These are phyloP conservation scores for Rugonectria rugulosa DNA, from an alignment of 2,329 filamentous ascomycete genomes.

Conservation along the genomic window DNA sequence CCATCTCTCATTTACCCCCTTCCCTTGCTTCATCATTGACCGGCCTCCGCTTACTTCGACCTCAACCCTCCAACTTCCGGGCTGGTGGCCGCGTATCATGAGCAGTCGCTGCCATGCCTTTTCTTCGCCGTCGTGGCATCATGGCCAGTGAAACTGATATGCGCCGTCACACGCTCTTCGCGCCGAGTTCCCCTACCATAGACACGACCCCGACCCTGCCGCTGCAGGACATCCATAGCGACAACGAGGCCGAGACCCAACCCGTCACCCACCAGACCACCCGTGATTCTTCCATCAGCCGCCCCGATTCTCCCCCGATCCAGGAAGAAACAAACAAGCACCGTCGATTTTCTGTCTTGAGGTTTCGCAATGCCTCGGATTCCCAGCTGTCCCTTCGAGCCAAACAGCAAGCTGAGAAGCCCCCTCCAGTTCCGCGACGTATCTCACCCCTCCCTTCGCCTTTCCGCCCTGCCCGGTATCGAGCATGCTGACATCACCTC, in stretches of 20 bases:
- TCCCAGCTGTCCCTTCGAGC: constrained; percentile 82
- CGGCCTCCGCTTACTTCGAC: constrained; percentile 6
- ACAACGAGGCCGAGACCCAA: constrained; percentile 25
- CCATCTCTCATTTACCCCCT: neutral
- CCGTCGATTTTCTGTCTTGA: constrained; percentile 74
- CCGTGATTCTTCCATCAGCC: constrained; percentile 39
- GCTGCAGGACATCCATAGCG: constrained; percentile 30
- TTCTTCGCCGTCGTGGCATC: constrained; percentile 68
- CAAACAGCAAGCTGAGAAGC: constrained; percentile 69
- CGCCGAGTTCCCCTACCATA: constrained; percentile 38
- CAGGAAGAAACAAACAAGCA: constrained; percentile 65
- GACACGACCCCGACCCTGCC: constrained; percentile 37
- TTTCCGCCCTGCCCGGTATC: constrained; percentile 6
- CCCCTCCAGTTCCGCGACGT: constrained; percentile 67
- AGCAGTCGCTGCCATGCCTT: constrained; percentile 60
- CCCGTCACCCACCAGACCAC: constrained; percentile 32
- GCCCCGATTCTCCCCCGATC: constrained; percentile 58
- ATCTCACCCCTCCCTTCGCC: constrained; percentile 42
- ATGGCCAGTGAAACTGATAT: constrained; percentile 67
- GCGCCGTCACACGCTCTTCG: constrained; percentile 58
- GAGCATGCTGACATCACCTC: constrained; percentile 28
- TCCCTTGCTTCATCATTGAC: neutral
- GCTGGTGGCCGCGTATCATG: constrained; percentile 47
- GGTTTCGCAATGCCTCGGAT: constrained; percentile 92
- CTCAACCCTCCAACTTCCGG: constrained; percentile 24